Conservation (phyloP, 176 grass and related monocot species). For the sorghum (Sorghum bicolor) region DNA sequence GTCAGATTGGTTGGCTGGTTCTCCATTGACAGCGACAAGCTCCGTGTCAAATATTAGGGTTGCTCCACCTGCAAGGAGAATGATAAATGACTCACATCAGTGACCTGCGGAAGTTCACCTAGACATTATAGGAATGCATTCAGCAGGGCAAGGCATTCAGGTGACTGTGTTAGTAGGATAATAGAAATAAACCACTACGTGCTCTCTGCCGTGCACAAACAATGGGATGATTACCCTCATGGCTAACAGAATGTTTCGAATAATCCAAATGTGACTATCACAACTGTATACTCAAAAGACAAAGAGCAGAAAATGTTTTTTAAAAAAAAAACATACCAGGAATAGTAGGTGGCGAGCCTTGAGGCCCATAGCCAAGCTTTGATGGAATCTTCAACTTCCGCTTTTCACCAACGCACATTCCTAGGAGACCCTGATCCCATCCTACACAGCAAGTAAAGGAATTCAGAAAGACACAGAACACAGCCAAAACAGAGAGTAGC, state of each 20-base stretch:
- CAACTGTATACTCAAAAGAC: not conserved
- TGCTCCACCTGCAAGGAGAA: constrained; percentile 62
- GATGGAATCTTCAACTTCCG: constrained; percentile 95
- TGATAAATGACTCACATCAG: not conserved
- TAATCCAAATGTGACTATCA: not conserved
- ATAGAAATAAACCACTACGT: not conserved
- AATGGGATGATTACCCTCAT: not conserved
- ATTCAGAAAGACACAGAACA: constrained; percentile 10
- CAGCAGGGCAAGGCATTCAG: not conserved
- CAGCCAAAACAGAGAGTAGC: not conserved
- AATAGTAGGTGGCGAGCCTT: constrained; percentile 89
- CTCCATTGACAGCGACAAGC: constrained; percentile 85
- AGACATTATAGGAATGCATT: too few species aligned
- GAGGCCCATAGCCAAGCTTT: constrained; percentile 86
- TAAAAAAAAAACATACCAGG: constrained; percentile 44
- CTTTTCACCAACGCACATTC: constrained; percentile 97
- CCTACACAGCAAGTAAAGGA: constrained; percentile 37
- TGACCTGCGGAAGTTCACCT: not conserved
- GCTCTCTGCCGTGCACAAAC: not conserved
- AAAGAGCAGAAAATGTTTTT: not conserved
- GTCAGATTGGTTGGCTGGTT: constrained; percentile 45
- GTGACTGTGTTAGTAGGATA: not conserved
- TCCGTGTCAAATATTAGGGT: constrained; percentile 96
- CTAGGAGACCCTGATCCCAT: constrained; percentile 95
- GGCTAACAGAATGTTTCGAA: not conserved